Evolutionary conservation across 208 protist species (phyloP), one percentile per base, ranked within the genome.

Genomic region (Wallacemonas collosoma): DNA sequence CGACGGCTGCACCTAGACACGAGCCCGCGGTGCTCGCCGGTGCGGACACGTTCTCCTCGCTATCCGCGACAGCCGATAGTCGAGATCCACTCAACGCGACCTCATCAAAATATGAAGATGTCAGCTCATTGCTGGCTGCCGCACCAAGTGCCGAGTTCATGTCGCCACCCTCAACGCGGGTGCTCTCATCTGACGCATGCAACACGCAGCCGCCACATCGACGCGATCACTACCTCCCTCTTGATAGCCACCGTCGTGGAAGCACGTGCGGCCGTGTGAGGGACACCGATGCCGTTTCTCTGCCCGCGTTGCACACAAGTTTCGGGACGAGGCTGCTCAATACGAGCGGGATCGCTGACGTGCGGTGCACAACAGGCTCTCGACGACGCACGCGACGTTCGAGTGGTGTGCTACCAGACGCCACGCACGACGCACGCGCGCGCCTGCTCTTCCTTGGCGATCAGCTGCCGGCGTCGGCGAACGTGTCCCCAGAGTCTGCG

Each of bases 361-460:
- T 12, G 61, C 38, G 36, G n/a, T 12, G 1, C 17, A 9, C 38
- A 5, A 3, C 65, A 4, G 14, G 51, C 47, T 26, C 26, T 4
- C 9, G 53, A 6, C 51, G 65, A 35, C 36, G 65, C 35, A 6
- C n/a, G 40, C 53, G 63, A n/a, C 53, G 51, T 15, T 47, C 6
- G 51, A 47, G 47, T 41, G 40, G 26, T 15, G 3, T 3, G 26
- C 45, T 56, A 36, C 47, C 65, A 3, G 65, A 36, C 9, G 9
- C 35, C 12, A 45, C 51, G 7, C 14, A 35, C 39, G 40, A 60
- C 51, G 45, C 12, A 40, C 65, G 65, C 6, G 47, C 51, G 2
- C 65, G 51, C 8, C 36, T 71, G 48, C 65, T 71, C 35, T 71
- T n/a, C 5, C 50, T 71, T 1, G 65, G 65, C 11, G 51, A 71